Evolutionary conservation across 2,329 filamentous ascomycete species (phyloP), one percentile per base, ranked within the genome.

Genomic region (Trichoderma oligosporum): DNA sequence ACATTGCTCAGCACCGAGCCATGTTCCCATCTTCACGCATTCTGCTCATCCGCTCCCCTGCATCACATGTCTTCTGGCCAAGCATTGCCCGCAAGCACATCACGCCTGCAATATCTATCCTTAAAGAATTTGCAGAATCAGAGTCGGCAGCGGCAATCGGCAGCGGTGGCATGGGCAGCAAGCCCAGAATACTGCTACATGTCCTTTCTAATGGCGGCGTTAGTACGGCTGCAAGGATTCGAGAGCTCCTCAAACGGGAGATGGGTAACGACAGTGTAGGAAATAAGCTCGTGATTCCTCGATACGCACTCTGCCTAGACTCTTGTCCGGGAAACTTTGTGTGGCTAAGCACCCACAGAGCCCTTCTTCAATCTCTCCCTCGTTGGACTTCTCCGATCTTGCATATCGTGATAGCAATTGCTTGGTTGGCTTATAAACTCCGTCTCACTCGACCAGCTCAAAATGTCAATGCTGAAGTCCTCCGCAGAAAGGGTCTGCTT

Each of bases 201-300:
- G 59, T 74, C 31, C 81, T 82, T 63, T 82, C 79, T 36, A 82
- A 82, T 61, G 79, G 79, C 53, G 80, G 80, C 45, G 70, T 74
- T 22, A 71, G 72, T 52, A 73, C 74, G 29, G 72, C 77, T 16
- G 66, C 66, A 25, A 63, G 68, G 11, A 76, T 73, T 55, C 64
- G 61, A 33, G 59, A 64, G 18, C 60, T 65, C 27, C 62, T 69
- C 1, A 61, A 47, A 1, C 60, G 61, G 38, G 59, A 64, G 20
- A 58, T 65, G 27, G 62, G 68, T 2, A 61, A 41, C 5, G 56
- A 52, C 16, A 45, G 25, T 22, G 59, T 57, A 14, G 47, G 36
- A 9, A 22, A 59, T 25, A 49, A 16, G 27, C 38, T 59, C 22
- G 38, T 54, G 7, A 52, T 79, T 51, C 78, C 78, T 27, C 65